phyloP scores from a whole-genome alignment of 1,139 yeast species.

The Saccharomyces hybrid region DNA sequence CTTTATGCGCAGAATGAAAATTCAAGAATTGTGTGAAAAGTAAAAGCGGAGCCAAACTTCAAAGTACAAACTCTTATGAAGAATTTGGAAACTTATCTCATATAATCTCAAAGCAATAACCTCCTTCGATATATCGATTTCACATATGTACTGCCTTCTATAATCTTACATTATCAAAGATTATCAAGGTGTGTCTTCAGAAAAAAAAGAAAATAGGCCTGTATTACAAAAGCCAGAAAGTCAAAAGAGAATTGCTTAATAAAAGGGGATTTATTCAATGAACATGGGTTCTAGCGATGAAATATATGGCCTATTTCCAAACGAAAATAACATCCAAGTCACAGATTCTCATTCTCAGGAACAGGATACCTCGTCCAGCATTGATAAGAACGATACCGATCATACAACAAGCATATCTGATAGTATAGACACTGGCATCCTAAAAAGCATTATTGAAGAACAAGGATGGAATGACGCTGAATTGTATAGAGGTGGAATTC shows the following conservation, averaged over 20 bases:
- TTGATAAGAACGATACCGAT: not conserved
- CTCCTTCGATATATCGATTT: not conserved
- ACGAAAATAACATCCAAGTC: conserved; percentile 14
- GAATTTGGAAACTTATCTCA: not conserved
- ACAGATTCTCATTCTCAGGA: conserved; percentile 1
- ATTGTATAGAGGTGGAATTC: conserved; percentile 13
- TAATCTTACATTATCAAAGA: not conserved
- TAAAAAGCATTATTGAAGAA: conserved; percentile 15
- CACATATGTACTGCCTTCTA: not conserved
- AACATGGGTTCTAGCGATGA: not conserved
- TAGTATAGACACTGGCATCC: conserved; percentile 12
- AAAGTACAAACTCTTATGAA: too few species aligned
- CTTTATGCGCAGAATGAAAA: not conserved
- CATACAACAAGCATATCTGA: conserved; percentile 4
- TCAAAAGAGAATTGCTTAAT: not conserved
- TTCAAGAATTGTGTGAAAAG: not conserved
- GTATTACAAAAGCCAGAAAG: not conserved
- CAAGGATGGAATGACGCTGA: conserved; percentile 16
- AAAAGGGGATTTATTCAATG: not conserved
- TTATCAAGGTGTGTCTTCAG: not conserved
- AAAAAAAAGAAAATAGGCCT: not conserved
- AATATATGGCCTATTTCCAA: conserved; percentile 16
- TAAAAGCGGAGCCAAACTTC: too few species aligned
- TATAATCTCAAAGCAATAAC: too few species aligned
- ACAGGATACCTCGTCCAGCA: not conserved